Evolutionary conservation across 2,329 filamentous ascomycete genomes (phyloP).

Genomic region (Penicillium sp.): DNA sequence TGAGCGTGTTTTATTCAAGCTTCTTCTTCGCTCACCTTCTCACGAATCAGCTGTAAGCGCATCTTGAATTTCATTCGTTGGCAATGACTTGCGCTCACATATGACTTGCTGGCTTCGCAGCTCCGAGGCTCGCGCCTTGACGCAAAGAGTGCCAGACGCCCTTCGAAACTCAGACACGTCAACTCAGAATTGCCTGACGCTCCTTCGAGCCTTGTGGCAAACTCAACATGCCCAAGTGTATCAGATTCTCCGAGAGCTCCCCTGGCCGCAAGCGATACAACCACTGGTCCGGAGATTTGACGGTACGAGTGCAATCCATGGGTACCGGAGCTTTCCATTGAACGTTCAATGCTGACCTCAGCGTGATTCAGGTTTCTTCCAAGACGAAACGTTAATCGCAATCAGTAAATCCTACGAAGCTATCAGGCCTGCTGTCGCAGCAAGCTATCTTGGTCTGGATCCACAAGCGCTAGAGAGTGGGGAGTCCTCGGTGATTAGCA

Average conservation of each 20-base stretch:
- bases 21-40: constrained; percentile 38
- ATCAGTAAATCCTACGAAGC: constrained; percentile 37
- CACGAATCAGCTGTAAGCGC: constrained; percentile 34
- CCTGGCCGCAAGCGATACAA: constrained; percentile 31
- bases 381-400: constrained; percentile 34
- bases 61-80: not conserved
- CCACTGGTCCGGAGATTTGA: constrained; percentile 32
- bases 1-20: constrained; percentile 35
- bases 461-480: constrained; percentile 20
- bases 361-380: constrained; percentile 29
- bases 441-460: constrained; percentile 34
- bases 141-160: constrained; percentile 29
- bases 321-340: too few species aligned
- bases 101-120: constrained; percentile 13
- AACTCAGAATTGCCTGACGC: constrained; percentile 31
- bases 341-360: not conserved
- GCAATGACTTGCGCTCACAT: too few species aligned
- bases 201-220: constrained; percentile 37
- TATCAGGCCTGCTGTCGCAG: constrained; percentile 33
- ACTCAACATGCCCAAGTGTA: constrained; percentile 34
- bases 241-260: constrained; percentile 25
- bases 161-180: constrained; percentile 26
- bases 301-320: constrained; percentile 21
- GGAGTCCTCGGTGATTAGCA: constrained; percentile 26
- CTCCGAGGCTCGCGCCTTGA: constrained; percentile 37